Conservation (phyloP, 2,329 filamentous ascomycete species). For the Neofusicoccum sp. region DNA sequence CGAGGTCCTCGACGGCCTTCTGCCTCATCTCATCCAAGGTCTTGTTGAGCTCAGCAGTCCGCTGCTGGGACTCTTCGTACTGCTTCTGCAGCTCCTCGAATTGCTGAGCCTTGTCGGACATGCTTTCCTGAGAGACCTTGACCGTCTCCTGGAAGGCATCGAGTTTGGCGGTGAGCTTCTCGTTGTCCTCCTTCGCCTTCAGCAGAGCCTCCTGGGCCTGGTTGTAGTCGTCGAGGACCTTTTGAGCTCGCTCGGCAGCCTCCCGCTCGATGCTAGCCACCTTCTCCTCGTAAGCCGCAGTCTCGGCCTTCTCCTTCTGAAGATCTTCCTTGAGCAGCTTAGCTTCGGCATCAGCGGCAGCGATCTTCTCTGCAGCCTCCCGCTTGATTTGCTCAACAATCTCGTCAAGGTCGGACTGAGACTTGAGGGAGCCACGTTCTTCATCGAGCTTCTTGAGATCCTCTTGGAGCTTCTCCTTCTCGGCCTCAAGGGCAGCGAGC, state of each 20-base stretch:
- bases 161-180: conserved; percentile 3
- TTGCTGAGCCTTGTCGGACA: conserved; percentile 9
- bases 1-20: conserved; percentile 13
- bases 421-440: conserved; percentile 5
- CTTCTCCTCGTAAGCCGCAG: conserved; percentile 1
- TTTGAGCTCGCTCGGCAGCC: conserved; percentile 7
- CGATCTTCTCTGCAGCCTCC: conserved; percentile 15
- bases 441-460: conserved; percentile 2
- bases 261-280: conserved; percentile 11
- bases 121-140: conserved; percentile 8
- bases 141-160: conserved; percentile 16
- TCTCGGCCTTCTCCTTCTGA: conserved; percentile 3
- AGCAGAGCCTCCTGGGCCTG: conserved; percentile 2
- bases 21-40: conserved; percentile 13
- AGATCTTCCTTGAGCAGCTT: conserved; percentile 5
- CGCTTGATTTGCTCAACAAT: conserved; percentile 11
- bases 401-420: conserved; percentile 7
- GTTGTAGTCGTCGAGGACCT: conserved; percentile 10
- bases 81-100: conserved; percentile 16
- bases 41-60: conserved; percentile 1
- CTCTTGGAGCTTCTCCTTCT: conserved; percentile 6
- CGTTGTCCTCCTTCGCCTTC: conserved; percentile 8
- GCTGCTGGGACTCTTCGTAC: conserved; percentile 13
- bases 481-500: conserved; percentile 9
- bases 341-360: conserved; percentile 15